Percentiles rank a stretch among this genome's conserved stretches.
These are phyloP conservation scores for Nevesoporus exiguus DNA, from an alignment of 768 basidiomycete genomes.

Conservation along the genomic window DNA sequence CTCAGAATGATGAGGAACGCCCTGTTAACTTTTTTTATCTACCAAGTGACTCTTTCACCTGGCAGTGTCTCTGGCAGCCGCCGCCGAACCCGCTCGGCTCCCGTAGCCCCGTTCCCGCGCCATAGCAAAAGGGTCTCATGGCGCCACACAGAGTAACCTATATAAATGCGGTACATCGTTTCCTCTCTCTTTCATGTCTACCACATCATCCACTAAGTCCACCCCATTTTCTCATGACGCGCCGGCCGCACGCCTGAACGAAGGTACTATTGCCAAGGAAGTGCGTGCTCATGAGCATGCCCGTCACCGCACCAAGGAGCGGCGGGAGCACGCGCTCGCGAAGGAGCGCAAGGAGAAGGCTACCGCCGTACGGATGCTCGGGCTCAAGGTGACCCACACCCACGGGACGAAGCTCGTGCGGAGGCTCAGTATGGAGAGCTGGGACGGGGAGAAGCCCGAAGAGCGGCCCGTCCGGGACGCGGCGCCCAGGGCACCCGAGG, in stretches of 20 bases:
- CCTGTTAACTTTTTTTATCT: slow-evolving; percentile 6
- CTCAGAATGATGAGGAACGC: slow-evolving; percentile 12
- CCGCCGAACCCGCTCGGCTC: slow-evolving; percentile 18
- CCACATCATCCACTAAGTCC: slow-evolving; percentile 23
- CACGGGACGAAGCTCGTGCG: slow-evolving; percentile 19
- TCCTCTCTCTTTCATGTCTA: slow-evolving; percentile 28
- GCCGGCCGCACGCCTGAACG: slow-evolving; percentile 14
- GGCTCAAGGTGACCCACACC: slow-evolving; percentile 17
- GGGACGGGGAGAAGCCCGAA: slow-evolving; percentile 25
- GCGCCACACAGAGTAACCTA: slow-evolving; percentile 27
- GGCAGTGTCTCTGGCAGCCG: slow-evolving; percentile 1
- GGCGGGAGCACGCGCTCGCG: slow-evolving; percentile 28
- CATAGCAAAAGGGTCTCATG: slow-evolving; percentile 11
- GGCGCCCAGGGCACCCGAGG: neutral
- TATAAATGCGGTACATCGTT: slow-evolving; percentile 26
- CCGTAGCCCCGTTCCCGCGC: slow-evolving; percentile 20
- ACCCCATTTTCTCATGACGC: slow-evolving; percentile 20
- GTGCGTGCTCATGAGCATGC: slow-evolving; percentile 33
- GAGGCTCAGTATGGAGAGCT: slow-evolving; percentile 27
- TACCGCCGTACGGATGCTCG: slow-evolving; percentile 11
- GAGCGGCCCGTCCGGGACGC: neutral
- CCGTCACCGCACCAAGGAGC: slow-evolving; percentile 32
- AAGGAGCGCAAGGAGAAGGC: slow-evolving; percentile 33
- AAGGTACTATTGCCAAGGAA: slow-evolving; percentile 23
- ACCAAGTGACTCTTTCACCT: neutral